Evolutionary conservation across 345 rosid genomes (phyloP).

Genomic region (Chamaenerion angustifolium): DNA sequence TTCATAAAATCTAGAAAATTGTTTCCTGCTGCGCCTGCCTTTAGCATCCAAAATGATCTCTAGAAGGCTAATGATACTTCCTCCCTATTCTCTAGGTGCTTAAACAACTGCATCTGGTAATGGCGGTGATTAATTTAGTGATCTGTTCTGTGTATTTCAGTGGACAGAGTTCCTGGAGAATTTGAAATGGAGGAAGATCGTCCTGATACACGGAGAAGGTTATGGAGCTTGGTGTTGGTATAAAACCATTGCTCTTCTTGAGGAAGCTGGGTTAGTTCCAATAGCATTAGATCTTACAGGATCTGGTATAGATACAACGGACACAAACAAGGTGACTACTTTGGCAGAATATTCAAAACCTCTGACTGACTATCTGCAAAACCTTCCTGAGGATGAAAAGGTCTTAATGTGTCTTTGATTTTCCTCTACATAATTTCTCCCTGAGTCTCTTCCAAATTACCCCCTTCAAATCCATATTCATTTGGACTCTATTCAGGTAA

Average conservation of each 20-base stretch:
- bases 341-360: constrained; percentile 80
- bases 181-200: constrained; percentile 40
- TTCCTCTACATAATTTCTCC: background rate
- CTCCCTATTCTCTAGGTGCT: no score
- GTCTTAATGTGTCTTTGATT: constrained; percentile 15
- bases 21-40: no score
- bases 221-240: constrained; percentile 99
- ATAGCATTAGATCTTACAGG: constrained; percentile 72
- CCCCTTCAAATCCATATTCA: background rate
- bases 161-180: constrained; percentile 53
- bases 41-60: no score
- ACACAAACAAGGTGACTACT: constrained; percentile 49
- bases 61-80: no score
- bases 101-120: background rate
- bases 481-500: constrained; percentile 32
- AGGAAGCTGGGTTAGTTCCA: constrained; percentile 72
- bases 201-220: constrained; percentile 86
- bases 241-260: constrained; percentile 63
- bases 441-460: background rate
- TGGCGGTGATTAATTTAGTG: background rate
- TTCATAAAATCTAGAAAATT: no score
- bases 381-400: constrained; percentile 77
- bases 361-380: constrained; percentile 44
- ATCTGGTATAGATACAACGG: constrained; percentile 64
- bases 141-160: constrained; percentile 21